Conservation (phyloP, 768 basidiomycete species). For the Myochromella boudieri region DNA sequence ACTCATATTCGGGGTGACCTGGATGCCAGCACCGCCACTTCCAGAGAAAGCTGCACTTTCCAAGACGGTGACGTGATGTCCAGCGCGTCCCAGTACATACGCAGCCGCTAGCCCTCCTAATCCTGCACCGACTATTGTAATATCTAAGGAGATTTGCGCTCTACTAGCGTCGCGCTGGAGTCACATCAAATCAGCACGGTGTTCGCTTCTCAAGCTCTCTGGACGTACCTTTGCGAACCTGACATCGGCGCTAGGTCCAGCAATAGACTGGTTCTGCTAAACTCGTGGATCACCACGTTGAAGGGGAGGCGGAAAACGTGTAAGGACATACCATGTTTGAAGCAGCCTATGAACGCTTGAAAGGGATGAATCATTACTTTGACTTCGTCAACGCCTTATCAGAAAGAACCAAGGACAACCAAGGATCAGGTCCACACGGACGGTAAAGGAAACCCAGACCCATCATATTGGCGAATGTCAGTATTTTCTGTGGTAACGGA, state of each 20-base stretch:
- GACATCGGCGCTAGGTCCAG: background rate
- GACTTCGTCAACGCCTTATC: background rate
- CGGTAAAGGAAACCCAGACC: background rate
- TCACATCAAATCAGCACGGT: background rate
- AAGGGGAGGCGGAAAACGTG: background rate
- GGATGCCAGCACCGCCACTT: constrained; percentile 55
- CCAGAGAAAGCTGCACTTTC: constrained; percentile 38
- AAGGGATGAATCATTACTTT: background rate
- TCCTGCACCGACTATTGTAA: constrained; percentile 51
- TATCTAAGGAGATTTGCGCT: constrained; percentile 12
- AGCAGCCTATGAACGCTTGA: background rate
- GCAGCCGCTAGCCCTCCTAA: constrained; percentile 50
- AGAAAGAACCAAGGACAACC: background rate
- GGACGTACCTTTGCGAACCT: constrained; percentile 1
- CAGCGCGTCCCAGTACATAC: constrained; percentile 42
- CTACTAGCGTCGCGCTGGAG: background rate
- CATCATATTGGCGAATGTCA: background rate
- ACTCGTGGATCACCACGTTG: background rate
- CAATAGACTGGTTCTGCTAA: background rate
- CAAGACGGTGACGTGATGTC: constrained; percentile 49
- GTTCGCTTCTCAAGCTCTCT: background rate
- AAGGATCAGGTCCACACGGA: background rate
- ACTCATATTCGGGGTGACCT: constrained; percentile 40
- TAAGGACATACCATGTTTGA: background rate
- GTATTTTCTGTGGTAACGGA: background rate